Evolutionary conservation across 2,329 filamentous ascomycete species (phyloP).

Genomic region (Dothistroma septosporum): DNA sequence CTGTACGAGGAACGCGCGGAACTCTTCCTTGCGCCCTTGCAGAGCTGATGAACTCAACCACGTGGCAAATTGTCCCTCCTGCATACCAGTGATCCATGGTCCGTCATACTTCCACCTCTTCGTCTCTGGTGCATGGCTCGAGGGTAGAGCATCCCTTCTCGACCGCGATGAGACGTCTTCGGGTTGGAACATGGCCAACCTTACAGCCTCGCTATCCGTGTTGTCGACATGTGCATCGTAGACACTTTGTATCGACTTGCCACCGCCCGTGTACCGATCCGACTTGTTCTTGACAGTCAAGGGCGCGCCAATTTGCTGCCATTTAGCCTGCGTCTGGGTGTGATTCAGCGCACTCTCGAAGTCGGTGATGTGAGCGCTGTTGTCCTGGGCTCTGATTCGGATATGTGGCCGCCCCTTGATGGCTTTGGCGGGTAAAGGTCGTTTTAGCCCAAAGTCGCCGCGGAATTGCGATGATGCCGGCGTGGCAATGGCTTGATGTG

Average conservation of each 20-base stretch:
- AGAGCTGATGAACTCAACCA: constrained; percentile 43
- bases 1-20: constrained; percentile 29
- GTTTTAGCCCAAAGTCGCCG: constrained; percentile 92
- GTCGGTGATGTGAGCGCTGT: constrained; percentile 80
- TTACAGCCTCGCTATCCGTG: constrained; percentile 31
- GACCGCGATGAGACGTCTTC: neutral
- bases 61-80: constrained; percentile 51
- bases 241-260: constrained; percentile 28
- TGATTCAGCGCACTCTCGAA: constrained; percentile 84
- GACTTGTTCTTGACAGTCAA: constrained; percentile 50
- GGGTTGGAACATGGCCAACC: neutral
- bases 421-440: constrained; percentile 71
- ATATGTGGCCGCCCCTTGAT: constrained; percentile 72
- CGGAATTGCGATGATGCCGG: constrained; percentile 65
- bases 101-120: constrained; percentile 56
- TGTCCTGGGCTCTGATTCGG: constrained; percentile 65
- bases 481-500: constrained; percentile 75
- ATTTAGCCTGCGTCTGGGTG: constrained; percentile 75
- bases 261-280: constrained; percentile 16
- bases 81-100: constrained; percentile 56
- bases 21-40: constrained; percentile 32
- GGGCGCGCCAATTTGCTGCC: constrained; percentile 73
- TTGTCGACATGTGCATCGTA: constrained; percentile 45
- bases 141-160: neutral
- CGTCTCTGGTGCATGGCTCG: constrained; percentile 13